Base-by-base conservation (phyloP, 2,329 filamentous ascomycete genomes). In the Lasiodiplodia gonubiensis region DNA sequence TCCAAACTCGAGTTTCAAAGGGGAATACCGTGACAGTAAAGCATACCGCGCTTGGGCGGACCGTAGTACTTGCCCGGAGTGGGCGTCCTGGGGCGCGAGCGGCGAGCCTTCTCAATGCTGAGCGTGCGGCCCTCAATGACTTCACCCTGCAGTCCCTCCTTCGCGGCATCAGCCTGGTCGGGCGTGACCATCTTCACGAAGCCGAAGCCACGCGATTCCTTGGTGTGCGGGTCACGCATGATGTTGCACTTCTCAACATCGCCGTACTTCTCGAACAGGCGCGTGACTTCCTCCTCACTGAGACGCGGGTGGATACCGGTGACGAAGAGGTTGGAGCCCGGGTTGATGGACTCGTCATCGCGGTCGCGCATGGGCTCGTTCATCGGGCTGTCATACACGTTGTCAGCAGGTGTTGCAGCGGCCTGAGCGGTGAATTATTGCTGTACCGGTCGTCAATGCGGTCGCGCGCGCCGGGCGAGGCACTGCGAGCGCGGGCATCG, bases 171-270 rank as follows among this genome's bases (percentile, higher is more conserved):
- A 71, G 95, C 95, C 81, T 97, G 92, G 67, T 98, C 94, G 59
- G 92, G 88, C 68, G 93, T 96, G 69, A 93, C 89, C 94, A 99
- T 98, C 86, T 99, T 98, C 79, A 99, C 95, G 84, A 99, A 99
- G 67, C 95, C 95, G 73, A 99, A 99, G 72, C 95, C 95, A 81
- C 95, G 95, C 74, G 94, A 98, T 82, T 99, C 95, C 83, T 97
- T 97, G 76, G 92, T 96, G 82, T 99, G 95, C 70, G 95, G 95
- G 78, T 99, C 95, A 77, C 94, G 89, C 95, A 99, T 99, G 84
- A 99, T 99, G 81, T 97, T 96, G 85, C 94, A 98, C 83, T 96
- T 98, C 84, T 98, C 94, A 64, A 99, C 95, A 78, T 97, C 93
- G 73, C 95, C 95, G 76, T 98, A 98, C 83, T 98, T 99, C 83